Base-by-base conservation (phyloP, 371 early-diverging fungal genomes). In the Lichtheimia corymbifera region DNA sequence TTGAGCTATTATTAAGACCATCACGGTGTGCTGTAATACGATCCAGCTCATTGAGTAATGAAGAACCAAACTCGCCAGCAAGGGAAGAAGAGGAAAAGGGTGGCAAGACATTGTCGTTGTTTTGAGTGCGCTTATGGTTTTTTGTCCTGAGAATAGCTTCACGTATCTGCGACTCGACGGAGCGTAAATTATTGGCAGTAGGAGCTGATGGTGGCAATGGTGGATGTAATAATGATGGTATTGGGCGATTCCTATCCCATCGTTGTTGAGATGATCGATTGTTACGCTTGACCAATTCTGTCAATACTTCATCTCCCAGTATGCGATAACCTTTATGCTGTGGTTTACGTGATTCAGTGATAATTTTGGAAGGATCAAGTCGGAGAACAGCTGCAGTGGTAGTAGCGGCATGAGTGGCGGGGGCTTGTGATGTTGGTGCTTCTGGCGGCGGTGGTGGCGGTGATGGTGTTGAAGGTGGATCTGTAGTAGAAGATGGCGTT, bases 221-320 rank as follows among this genome's bases (percentile, higher is more conserved):
- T 28, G 30, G 27, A 18, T 18, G 5, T 17, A 22, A 22, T 47
- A 22, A 11, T 13, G 47, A n/a, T 47, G 47, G 18, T 2, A 47
- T 47, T 47, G 47, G 17, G 7, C 9, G 11, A 9, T 35, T 6
- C 35, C 9, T 35, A 35, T 35, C 11, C 35, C 35, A 35, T 47
- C 11, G 47, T 47, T 18, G 47, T 22, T 47, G 47, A 6, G 6
- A 2, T 47, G 47, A 15, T 22, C 47, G n/a, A n/a, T n/a, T 47
- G 6, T 20, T 55, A 27, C 51, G 59, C 13, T 59, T 50, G 13
- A 35, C 30, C 41, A 59, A 18, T 41, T 59, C 40, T 12, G 15
- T 49, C 14, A 59, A 43, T 20, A 62, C 62, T 22, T 55, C 62
- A 42, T 62, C 62, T 35, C 55, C 24, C 6, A 17, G 20, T 6